These are phyloP conservation scores for Ramalina intermedia DNA, from an alignment of 495 filamentous ascomycete genomes.

Conservation along the genomic window DNA sequence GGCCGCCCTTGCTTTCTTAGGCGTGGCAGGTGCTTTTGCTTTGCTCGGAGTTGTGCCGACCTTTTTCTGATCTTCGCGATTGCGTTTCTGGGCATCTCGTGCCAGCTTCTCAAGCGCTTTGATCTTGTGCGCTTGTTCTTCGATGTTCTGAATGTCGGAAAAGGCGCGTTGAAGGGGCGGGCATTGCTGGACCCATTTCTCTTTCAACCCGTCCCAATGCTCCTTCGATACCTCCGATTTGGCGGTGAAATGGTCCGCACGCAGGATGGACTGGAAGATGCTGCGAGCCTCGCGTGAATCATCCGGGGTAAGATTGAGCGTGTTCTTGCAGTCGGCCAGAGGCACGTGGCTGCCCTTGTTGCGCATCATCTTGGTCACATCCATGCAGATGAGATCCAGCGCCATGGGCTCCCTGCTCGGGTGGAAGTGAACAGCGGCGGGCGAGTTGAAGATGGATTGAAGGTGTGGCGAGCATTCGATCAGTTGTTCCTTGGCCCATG, in stretches of 20 bases:
- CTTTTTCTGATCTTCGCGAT: conserved; percentile 51
- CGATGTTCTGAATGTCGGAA: conserved; percentile 30
- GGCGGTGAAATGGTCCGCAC: conserved; percentile 55
- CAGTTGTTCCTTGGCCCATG: conserved; percentile 52
- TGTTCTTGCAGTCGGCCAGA: conserved; percentile 58
- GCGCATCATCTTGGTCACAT: conserved; percentile 69
- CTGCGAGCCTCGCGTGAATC: conserved; percentile 51
- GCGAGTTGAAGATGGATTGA: conserved; percentile 43
- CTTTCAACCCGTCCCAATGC: conserved; percentile 56
- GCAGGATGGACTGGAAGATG: conserved; percentile 52
- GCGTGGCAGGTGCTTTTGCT: background rate
- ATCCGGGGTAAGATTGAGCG: conserved; percentile 57
- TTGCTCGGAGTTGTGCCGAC: conserved; percentile 19
- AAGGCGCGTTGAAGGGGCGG: conserved; percentile 43
- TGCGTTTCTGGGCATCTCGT: conserved; percentile 60
- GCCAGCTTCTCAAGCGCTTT: conserved; percentile 57
- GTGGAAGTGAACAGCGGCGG: conserved; percentile 30
- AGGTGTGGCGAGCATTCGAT: conserved; percentile 52
- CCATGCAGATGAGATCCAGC: conserved; percentile 64
- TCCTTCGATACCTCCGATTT: conserved; percentile 57
- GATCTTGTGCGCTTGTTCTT: conserved; percentile 38
- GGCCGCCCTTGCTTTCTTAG: background rate
- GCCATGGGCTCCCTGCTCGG: conserved; percentile 44
- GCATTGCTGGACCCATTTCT: conserved; percentile 48
- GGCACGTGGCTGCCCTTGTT: conserved; percentile 47